These are phyloP conservation scores for Gaeumannomyces sp. DNA, from an alignment of 2,329 filamentous ascomycete species.

Conservation along the genomic window DNA sequence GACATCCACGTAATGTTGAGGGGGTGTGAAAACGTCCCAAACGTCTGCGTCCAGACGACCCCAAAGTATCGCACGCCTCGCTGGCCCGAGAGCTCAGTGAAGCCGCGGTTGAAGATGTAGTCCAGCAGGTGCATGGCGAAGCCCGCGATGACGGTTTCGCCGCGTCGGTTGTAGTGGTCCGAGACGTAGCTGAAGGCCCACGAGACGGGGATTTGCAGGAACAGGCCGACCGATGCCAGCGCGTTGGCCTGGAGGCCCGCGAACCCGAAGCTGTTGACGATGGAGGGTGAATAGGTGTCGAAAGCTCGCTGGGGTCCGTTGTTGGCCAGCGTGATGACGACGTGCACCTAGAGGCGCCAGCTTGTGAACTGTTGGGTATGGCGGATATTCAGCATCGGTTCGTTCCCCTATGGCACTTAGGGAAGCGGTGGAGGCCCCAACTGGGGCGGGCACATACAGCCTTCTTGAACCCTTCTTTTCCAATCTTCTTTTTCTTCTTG, in stretches of 20 bases:
- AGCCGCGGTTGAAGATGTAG: constrained; percentile 48
- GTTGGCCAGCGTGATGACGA: constrained; percentile 28
- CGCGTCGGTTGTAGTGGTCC: constrained; percentile 43
- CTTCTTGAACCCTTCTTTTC: constrained; percentile 36
- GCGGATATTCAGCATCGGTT: background rate
- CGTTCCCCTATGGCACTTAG: too few relatives aligned
- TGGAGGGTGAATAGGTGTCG: constrained; percentile 37
- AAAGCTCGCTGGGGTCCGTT: constrained; percentile 33
- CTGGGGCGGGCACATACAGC: constrained; percentile 23
- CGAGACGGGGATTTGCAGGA: constrained; percentile 44
- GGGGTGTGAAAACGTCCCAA: constrained; percentile 48
- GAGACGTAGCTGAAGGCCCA: constrained; percentile 46
- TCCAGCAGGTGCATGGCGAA: constrained; percentile 41
- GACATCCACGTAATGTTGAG: constrained; percentile 57
- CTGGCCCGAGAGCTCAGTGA: constrained; percentile 34
- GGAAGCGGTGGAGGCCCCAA: background rate
- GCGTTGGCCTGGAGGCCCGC: constrained; percentile 42
- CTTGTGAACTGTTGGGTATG: constrained; percentile 32
- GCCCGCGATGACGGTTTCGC: constrained; percentile 45
- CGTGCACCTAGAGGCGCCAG: constrained; percentile 41
- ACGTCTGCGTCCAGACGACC: constrained; percentile 49
- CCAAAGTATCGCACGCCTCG: constrained; percentile 44
- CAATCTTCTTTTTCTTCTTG: constrained; percentile 42
- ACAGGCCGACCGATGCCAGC: constrained; percentile 47
- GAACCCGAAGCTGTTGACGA: constrained; percentile 49